Evolutionary conservation across 495 filamentous ascomycete genomes (phyloP), one percentile per base, ranked within the genome.

Genomic region (Podospora didyma): DNA sequence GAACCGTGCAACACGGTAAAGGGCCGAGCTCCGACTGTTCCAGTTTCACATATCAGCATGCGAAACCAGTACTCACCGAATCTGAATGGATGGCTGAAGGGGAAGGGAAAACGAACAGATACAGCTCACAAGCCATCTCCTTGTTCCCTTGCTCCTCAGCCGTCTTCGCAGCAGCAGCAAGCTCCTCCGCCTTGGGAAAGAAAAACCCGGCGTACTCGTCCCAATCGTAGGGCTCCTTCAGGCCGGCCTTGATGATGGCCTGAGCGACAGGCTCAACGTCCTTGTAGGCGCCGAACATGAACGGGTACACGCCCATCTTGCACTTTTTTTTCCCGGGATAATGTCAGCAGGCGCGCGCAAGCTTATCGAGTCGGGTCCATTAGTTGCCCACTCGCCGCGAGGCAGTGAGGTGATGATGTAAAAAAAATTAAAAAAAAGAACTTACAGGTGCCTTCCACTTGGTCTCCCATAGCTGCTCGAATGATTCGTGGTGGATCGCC

Each of bases 1-100:
- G 64, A 89, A 90, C 7, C 88, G 82, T 1, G 84, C 74, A 57
- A 90, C 89, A 46, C 88, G 82, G 64, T 87, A 89, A 34, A 90
- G 73, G 19, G 86, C 85, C 0, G 86, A 84, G 6, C 79, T 82
- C 7, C 87, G 84, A 17, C 54, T 50, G 14, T 31, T 17, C 48
- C 4, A 2, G 1, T 46, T 21, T 48, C 0, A 31, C 4, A 31
- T 3, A 35, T 34, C 21, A 21, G 31, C 31, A 21, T 7, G 49
- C 21, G 20, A 31, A 22, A 10, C 7, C 16, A n/a, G 10, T 6
- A 35, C 49, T 37, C n/a, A n/a, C n/a, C n/a, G n/a, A n/a, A n/a
- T n/a, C n/a, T n/a, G n/a, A n/a, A n/a, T n/a, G n/a, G n/a, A n/a
- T n/a, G n/a, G n/a, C 5, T 44, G 12, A 4, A 14, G 6, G 47